These are phyloP conservation scores for Fusarium nygamai DNA, from an alignment of 2,329 filamentous ascomycete species.

Conservation along the genomic window DNA sequence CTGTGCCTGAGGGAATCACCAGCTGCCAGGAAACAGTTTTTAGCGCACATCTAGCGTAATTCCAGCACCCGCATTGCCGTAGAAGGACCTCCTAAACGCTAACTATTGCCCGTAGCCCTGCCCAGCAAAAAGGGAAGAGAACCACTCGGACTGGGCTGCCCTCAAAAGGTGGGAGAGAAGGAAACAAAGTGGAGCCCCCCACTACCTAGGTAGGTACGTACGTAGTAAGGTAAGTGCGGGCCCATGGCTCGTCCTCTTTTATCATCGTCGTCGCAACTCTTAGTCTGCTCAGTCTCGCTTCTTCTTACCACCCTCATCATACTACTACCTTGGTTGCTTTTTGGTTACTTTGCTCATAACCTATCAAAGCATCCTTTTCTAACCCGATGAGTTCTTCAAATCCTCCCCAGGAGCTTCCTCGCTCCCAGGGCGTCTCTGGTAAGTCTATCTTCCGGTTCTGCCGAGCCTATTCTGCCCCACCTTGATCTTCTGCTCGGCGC, in stretches of 20 bases:
- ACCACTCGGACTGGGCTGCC: neutral
- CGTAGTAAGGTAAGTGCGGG: neutral
- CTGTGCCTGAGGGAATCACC: conserved; percentile 17
- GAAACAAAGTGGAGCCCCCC: conserved; percentile 37
- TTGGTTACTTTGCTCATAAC: conserved; percentile 16
- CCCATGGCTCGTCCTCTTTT: conserved; percentile 40
- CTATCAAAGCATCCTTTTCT: conserved; percentile 20
- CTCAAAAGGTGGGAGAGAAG: conserved; percentile 3
- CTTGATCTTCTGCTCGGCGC: conserved; percentile 29
- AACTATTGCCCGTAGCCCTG: conserved; percentile 11
- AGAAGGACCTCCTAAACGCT: conserved; percentile 3
- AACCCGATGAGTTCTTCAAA: conserved; percentile 36
- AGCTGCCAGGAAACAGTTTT: conserved; percentile 26
- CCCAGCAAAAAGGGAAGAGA: conserved; percentile 6
- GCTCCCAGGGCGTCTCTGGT: conserved; percentile 38
- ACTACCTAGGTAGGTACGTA: conserved; percentile 36
- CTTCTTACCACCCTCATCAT: conserved; percentile 32
- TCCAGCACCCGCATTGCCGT: conserved; percentile 31
- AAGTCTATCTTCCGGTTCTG: conserved; percentile 39
- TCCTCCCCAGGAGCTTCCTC: conserved; percentile 29
- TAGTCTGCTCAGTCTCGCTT: conserved; percentile 33
- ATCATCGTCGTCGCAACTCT: conserved; percentile 43
- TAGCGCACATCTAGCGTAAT: conserved; percentile 33
- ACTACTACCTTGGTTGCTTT: conserved; percentile 23
- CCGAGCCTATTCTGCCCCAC: conserved; percentile 42